Conservation (phyloP, 2,329 filamentous ascomycete genomes). For the Davidsoniella australis region DNA sequence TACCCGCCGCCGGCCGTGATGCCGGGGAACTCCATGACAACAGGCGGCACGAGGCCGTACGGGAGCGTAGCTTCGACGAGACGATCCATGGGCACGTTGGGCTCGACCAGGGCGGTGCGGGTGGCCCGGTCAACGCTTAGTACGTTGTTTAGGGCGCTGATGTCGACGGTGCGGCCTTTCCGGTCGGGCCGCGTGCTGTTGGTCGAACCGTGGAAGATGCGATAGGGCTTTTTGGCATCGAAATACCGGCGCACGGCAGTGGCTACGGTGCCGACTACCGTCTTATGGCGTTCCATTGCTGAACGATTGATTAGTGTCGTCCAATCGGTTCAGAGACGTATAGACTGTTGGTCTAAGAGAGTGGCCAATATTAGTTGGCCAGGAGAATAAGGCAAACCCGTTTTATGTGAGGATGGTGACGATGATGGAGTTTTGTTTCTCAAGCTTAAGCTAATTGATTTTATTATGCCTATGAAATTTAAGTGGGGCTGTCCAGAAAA, state of each 20-base stretch:
- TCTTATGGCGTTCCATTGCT: slow-evolving; percentile 31
- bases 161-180: slow-evolving; percentile 40
- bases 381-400: too few species aligned
- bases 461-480: too few species aligned
- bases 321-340: neutral
- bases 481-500: too few species aligned
- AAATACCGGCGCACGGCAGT: slow-evolving; percentile 31
- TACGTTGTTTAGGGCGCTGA: slow-evolving; percentile 45
- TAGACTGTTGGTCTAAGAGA: neutral
- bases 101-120: slow-evolving; percentile 51
- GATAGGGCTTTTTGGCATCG: slow-evolving; percentile 39
- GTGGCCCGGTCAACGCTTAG: slow-evolving; percentile 39
- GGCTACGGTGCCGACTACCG: slow-evolving; percentile 31
- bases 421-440: too few species aligned
- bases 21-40: slow-evolving; percentile 62
- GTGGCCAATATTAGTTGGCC: too few species aligned
- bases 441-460: too few species aligned
- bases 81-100: slow-evolving; percentile 59
- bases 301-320: too few species aligned
- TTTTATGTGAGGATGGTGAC: too few species aligned
- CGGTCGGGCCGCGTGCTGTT: slow-evolving; percentile 50
- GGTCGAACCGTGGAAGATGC: slow-evolving; percentile 62
- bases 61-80: slow-evolving; percentile 48
- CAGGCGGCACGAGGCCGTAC: slow-evolving; percentile 50
- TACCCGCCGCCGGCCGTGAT: slow-evolving; percentile 59